Evolutionary conservation across 805 yeast genomes (phyloP).

Genomic region (Hagleromyces aurorensis): DNA sequence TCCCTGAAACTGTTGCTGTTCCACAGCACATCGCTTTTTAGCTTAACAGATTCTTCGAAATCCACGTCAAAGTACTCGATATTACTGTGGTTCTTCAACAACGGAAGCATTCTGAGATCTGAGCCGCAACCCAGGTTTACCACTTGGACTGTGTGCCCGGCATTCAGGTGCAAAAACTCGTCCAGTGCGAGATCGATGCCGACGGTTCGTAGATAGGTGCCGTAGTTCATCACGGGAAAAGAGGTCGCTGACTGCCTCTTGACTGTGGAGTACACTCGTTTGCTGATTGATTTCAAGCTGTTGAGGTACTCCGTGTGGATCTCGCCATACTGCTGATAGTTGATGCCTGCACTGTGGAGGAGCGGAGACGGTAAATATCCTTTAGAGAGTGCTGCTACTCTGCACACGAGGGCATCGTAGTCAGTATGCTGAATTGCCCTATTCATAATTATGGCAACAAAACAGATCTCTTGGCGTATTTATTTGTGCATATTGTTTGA

Average conservation of each 20-base stretch:
- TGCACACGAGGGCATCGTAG: constrained; percentile 61
- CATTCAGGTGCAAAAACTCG: constrained; percentile 30
- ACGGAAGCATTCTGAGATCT: constrained; percentile 45
- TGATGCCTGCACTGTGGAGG: constrained; percentile 11
- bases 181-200: constrained; percentile 42
- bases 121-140: constrained; percentile 64
- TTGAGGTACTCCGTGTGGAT: constrained; percentile 20
- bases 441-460: constrained; percentile 11
- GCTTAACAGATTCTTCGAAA: constrained; percentile 38
- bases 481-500: not conserved
- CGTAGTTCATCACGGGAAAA: constrained; percentile 62
- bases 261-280: constrained; percentile 17
- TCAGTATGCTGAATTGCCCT: constrained; percentile 42
- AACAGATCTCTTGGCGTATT: too few species aligned
- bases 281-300: constrained; percentile 13
- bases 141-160: constrained; percentile 36
- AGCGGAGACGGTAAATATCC: constrained; percentile 40
- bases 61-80: constrained; percentile 43
- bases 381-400: constrained; percentile 43
- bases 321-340: constrained; percentile 11
- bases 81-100: constrained; percentile 26
- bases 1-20: constrained; percentile 6
- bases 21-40: constrained; percentile 31
- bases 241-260: constrained; percentile 27
- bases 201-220: constrained; percentile 55